Conservation (phyloP, 73 alveolate genomes). For the Breviolum minutum region DNA sequence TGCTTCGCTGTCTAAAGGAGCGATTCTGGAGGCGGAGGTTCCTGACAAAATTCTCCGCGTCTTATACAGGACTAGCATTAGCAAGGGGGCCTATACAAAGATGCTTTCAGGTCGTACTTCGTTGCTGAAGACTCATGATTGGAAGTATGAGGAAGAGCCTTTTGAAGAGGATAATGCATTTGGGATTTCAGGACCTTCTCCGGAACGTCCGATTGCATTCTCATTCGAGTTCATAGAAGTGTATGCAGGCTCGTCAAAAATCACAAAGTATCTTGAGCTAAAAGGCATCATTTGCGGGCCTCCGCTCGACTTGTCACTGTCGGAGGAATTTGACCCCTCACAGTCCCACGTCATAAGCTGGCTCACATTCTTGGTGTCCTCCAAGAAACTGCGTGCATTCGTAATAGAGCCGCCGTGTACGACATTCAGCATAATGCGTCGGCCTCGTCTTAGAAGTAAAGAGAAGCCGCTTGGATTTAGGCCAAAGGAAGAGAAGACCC, state of each 20-base stretch:
- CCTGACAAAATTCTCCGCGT: neutral
- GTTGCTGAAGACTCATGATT: neutral
- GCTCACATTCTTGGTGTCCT: neutral
- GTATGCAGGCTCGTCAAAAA: neutral
- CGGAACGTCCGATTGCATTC: neutral
- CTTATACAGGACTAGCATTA: neutral
- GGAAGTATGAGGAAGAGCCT: neutral
- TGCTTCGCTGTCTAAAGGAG: neutral
- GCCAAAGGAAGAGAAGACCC: neutral
- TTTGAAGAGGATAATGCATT: neutral
- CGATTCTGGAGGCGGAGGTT: neutral
- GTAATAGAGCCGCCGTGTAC: neutral
- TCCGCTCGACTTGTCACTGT: neutral
- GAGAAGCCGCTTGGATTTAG: neutral
- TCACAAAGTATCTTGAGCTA: neutral
- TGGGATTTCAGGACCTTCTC: neutral
- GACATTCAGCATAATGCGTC: neutral
- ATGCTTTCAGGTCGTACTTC: neutral
- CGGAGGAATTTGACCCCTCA: neutral
- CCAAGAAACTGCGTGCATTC: neutral
- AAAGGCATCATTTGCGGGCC: neutral
- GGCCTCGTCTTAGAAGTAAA: neutral
- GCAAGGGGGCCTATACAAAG: neutral
- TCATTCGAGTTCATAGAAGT: neutral
- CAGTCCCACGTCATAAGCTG: neutral